Evolutionary conservation across 2,329 filamentous ascomycete species (phyloP), one percentile per base, ranked within the genome.

Genomic region (Boeremia exigua): DNA sequence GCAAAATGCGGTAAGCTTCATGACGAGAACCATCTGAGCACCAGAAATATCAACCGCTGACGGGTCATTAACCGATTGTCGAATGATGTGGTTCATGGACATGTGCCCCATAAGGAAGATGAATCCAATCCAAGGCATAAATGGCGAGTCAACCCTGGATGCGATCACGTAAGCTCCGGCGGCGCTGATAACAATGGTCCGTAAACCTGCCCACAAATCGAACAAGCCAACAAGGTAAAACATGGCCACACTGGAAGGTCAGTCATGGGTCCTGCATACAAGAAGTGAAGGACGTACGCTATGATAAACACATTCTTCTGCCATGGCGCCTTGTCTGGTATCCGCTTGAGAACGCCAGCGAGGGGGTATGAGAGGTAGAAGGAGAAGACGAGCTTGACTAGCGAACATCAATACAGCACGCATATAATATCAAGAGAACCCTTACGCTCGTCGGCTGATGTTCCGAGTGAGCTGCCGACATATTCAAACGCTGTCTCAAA

Each of bases 61-160:
- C 0, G 90, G 85, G 58, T 86, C 82, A 65, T 89, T 82, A 34
- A 84, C 79, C 34, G 87, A 84, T 75, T 96, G 92, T 34, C 96
- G 90, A 54, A 86, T 80, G 59, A 99, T 88, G 75, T 99, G 95
- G 74, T 87, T 96, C 68, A 94, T 75, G 40, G 93, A 94, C 89
- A 98, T 91, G 78, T 99, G 94, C 51, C 88, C 88, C 94, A 99
- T 98, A 54, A 96, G 80, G 71, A 96, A 97, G 45, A 91, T 81
- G 76, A 99, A 99, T 56, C 88, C 92, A 45, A 97, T 82, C 95
- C 95, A 99, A 79, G 95, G 95, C 95, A 99, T 99, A 73, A 94
- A 91, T 0, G 92, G 91, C 17, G 92, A 93, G 63, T 92, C 85
- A 39, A 98, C 80, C 73, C 88, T 93, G 63, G 89, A 86, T 48